Base-by-base conservation (phyloP, 768 basidiomycete species). In the Postia placenta region DNA sequence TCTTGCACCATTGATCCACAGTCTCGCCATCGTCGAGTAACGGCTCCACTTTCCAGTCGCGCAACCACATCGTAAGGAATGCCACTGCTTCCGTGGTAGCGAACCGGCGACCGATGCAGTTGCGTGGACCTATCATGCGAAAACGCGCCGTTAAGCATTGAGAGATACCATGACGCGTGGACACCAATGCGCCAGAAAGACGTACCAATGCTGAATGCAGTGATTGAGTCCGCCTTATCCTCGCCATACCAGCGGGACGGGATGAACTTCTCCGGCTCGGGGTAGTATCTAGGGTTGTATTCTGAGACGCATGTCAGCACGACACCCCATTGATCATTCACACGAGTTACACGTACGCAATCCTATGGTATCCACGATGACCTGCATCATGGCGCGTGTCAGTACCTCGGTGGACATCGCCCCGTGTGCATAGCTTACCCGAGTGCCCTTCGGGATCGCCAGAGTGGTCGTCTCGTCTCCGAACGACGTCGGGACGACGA, bases 81-180 rank as follows among this genome's bases (percentile, higher is more conserved):
- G 70, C 72, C 15, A 81, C 70, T 1, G 70, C 67, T 56, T 83
- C 79, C 0, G 67, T 70, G 0, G 70, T 67, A 2, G 80, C 76
- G 54, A 83, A 83, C 51, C 72, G 77, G 24, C 76, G 66, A 4
- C 80, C 81, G 11, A 80, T 62, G 52, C 81, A 83, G 14, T 60
- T 56, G 14, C 79, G 71, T 25, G 78, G 76, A 41, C 76, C 75
- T 72, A 46, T 12, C 5, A 23, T 22, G 22, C 22, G 9, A 28
- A 19, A n/a, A 4, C n/a, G 11, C 17, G 19, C 51, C 15, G 47
- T 5, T 22, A 14, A 50, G 28, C 15, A 45, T 3, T 20, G 15
- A 44, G 36, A 12, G 11, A 22, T 40, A 40, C 9, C 11, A 7
- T 22, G 20, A 9, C 9, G 9, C 39, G 12, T n/a, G n/a, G n/a